Conservation (phyloP, 140 eudicot genomes). For the Flaveria floridana region DNA sequence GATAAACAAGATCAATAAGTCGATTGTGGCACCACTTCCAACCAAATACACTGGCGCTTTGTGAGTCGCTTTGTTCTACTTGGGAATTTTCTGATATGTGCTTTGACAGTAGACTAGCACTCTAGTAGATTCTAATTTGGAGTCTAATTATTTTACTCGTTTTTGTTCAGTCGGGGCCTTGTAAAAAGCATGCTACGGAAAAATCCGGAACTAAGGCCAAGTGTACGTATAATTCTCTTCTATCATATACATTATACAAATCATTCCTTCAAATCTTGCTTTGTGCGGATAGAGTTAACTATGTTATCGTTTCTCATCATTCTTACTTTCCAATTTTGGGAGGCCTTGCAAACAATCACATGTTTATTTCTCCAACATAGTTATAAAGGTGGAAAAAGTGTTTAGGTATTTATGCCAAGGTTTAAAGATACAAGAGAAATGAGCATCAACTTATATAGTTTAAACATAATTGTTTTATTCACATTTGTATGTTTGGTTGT, state of each 20-base stretch:
- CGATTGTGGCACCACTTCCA: constrained; percentile 92
- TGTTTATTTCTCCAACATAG: not conserved
- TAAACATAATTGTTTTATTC: not conserved
- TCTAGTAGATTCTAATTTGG: not conserved
- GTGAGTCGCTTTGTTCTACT: constrained; percentile 49
- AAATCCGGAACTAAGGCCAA: constrained; percentile 90
- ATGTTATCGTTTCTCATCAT: not conserved
- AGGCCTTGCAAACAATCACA: constrained; percentile 10
- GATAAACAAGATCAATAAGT: constrained; percentile 87
- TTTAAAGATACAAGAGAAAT: not conserved
- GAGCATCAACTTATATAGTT: not conserved
- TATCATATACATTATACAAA: constrained; percentile 9
- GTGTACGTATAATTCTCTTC: constrained; percentile 51
- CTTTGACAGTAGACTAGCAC: not conserved
- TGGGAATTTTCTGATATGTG: not conserved
- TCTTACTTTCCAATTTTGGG: constrained; percentile 1
- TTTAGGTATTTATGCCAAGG: not conserved
- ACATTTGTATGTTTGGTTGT: not conserved
- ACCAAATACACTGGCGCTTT: constrained; percentile 75
- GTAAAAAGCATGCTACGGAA: constrained; percentile 94
- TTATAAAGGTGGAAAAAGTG: not conserved
- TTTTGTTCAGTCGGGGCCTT: constrained; percentile 76
- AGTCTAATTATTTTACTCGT: constrained; percentile 20
- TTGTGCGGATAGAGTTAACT: constrained; percentile 4
- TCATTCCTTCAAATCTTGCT: constrained; percentile 11